phyloP scores from a whole-genome alignment of 257 asterid genomes.

The Parsonsia alboflavescens region DNA sequence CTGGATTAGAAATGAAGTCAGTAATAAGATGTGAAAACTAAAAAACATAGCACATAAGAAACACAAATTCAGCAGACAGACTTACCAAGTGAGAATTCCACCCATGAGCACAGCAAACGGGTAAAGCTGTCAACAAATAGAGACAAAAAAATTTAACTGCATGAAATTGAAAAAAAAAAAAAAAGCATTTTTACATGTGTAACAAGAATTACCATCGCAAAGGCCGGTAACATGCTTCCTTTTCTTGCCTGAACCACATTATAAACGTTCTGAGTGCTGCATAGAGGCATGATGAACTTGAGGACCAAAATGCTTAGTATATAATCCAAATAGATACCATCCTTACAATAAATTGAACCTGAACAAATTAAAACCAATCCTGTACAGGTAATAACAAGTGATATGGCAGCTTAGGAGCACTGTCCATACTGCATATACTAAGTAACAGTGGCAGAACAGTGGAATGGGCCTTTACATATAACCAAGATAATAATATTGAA shows the following conservation, averaged over 20 bases:
- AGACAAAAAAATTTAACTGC: constrained; percentile 10
- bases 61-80: constrained; percentile 12
- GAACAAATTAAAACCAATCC: too few relatives aligned
- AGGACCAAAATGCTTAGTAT: background rate
- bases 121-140: constrained; percentile 54
- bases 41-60: background rate
- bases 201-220: constrained; percentile 68
- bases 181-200: constrained; percentile 1
- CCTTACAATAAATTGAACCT: too few relatives aligned
- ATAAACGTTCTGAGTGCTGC: constrained; percentile 64
- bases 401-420: background rate
- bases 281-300: constrained; percentile 21
- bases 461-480: background rate
- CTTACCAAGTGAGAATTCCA: constrained; percentile 75
- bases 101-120: constrained; percentile 71
- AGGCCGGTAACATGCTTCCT: constrained; percentile 75
- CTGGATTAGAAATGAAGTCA: constrained; percentile 32
- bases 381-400: background rate
- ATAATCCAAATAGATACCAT: too few relatives aligned
- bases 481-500: background rate
- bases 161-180: background rate
- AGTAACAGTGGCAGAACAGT: background rate
- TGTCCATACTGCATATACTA: background rate
- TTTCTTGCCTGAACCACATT: constrained; percentile 74
- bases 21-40: constrained; percentile 6